Base-by-base conservation (phyloP, 371 early-diverging fungal species). In the Lichtheimia ramosa region DNA sequence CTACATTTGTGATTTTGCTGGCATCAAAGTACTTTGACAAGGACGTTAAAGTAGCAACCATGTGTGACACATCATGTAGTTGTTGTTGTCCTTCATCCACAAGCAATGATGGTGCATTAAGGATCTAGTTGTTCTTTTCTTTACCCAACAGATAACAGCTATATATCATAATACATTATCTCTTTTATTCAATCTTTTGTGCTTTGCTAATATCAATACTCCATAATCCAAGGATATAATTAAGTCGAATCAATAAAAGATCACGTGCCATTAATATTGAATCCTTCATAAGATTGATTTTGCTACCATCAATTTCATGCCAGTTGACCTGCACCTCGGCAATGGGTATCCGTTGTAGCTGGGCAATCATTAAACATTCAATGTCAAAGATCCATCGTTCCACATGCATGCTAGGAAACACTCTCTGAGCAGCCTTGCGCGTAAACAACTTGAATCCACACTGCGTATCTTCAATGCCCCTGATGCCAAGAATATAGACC, bases 331-430 rank as follows among this genome's bases (percentile, higher is more conserved):
- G 89, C 2, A 96, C 94, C 71, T 97, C 96, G 7, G 69, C 77
- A 40, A 96, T 85, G 6, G 93, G 94, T 18, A 95, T 90, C 42
- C 83, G 68, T 43, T 80, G 74, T 20, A 63, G 56, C 56, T 76
- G 70, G 3, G 95, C 96, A 54, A 96, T 81, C 70, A 96, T 83
- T 48, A 96, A 77, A 61, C 95, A 77, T 73, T 98, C 98, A 59
- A 96, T 93, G 69, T 98, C 97, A 77, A 98, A 96, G 61, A 96
- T 96, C 92, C 96, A 96, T 34, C 97, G 84, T 64, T 95, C 93
- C 2, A 93, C 94, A 62, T 96, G 97, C 89, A 96, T 90, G 69
- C 87, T 87, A 16, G 92, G 86, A 63, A 95, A 94, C 25, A 96
- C 88, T 20, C 66, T 58, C 48, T 76, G 83, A 0, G 94, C 96